Conservation (phyloP, 768 basidiomycete species). For the Tricholoma sp. region DNA sequence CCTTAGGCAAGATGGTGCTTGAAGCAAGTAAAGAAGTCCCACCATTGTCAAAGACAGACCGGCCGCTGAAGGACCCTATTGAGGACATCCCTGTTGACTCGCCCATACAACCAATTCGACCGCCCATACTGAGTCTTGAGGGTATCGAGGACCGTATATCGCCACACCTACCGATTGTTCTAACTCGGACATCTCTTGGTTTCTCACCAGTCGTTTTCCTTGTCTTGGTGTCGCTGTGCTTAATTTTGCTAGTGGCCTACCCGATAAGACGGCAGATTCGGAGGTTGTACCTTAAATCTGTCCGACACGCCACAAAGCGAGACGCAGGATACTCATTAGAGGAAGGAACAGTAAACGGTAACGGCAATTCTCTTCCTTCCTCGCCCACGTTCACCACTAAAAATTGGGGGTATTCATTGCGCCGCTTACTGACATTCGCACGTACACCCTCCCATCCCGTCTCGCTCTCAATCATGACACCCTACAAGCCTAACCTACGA, state of each 20-base stretch:
- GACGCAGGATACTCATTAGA: slow-evolving; percentile 44
- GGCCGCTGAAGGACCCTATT: slow-evolving; percentile 69
- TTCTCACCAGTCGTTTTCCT: slow-evolving; percentile 66
- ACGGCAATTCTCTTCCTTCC: slow-evolving; percentile 22
- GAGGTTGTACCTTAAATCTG: slow-evolving; percentile 37
- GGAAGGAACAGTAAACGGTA: slow-evolving; percentile 35
- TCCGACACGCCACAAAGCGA: slow-evolving; percentile 32
- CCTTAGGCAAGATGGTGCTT: slow-evolving; percentile 97
- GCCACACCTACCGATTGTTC: slow-evolving; percentile 59
- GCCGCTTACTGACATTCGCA: slow-evolving; percentile 26
- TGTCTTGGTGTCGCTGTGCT: slow-evolving; percentile 44
- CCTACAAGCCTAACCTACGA: slow-evolving; percentile 23
- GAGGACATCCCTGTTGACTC: slow-evolving; percentile 56
- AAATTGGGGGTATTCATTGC: slow-evolving; percentile 31
- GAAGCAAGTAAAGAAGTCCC: slow-evolving; percentile 90
- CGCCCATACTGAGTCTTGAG: slow-evolving; percentile 53
- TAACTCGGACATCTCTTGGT: slow-evolving; percentile 61
- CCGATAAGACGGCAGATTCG: slow-evolving; percentile 58
- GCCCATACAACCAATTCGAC: slow-evolving; percentile 60
- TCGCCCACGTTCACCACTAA: slow-evolving; percentile 27
- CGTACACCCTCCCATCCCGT: slow-evolving; percentile 21
- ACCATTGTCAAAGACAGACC: slow-evolving; percentile 33
- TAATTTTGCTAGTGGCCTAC: slow-evolving; percentile 39
- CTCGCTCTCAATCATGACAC: slow-evolving; percentile 19
- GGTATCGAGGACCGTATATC: slow-evolving; percentile 59